These are phyloP conservation scores for Phyllosticta paracitricarpa DNA, from an alignment of 2,329 filamentous ascomycete species.

Conservation along the genomic window DNA sequence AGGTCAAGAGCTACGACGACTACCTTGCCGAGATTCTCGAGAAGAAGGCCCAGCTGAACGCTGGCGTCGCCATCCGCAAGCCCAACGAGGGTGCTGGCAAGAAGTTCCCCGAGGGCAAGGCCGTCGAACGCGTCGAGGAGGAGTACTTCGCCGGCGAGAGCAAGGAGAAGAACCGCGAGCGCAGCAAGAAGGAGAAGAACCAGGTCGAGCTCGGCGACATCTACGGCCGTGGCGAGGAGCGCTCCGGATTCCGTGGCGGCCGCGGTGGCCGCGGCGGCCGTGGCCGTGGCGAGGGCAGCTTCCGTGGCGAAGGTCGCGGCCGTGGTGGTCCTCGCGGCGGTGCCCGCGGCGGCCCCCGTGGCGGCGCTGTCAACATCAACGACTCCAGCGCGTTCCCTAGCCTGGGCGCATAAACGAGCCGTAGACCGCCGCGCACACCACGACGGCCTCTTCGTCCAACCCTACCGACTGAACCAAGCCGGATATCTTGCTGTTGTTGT, in stretches of 20 bases:
- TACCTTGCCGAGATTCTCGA: constrained; percentile 70
- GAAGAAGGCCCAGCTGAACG: constrained; percentile 65
- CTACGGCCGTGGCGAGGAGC: constrained; percentile 49
- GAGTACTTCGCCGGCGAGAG: constrained; percentile 65
- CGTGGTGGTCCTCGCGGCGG: constrained; percentile 33
- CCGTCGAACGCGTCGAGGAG: constrained; percentile 46
- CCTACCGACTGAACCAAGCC: neutral
- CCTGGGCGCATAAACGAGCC: constrained; percentile 34
- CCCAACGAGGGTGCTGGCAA: constrained; percentile 90
- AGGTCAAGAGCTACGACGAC: constrained; percentile 79
- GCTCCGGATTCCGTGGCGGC: constrained; percentile 21
- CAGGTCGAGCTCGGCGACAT: constrained; percentile 75
- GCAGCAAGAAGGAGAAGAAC: constrained; percentile 87
- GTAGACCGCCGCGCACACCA: neutral
- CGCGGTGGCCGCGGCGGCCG: constrained; percentile 26
- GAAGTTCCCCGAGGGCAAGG: constrained; percentile 86
- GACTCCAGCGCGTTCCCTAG: constrained; percentile 45
- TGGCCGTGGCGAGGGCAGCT: constrained; percentile 39
- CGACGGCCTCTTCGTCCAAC: neutral
- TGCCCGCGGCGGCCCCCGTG: constrained; percentile 31
- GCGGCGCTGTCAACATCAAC: constrained; percentile 38
- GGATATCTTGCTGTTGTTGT: too few species aligned
- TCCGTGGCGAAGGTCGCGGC: constrained; percentile 44
- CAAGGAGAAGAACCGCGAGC: constrained; percentile 73
- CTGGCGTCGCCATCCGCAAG: constrained; percentile 66